Percentiles rank a stretch among this genome's conserved stretches.
Conservation (phyloP, 805 yeast species). For the Millerago galiae region DNA sequence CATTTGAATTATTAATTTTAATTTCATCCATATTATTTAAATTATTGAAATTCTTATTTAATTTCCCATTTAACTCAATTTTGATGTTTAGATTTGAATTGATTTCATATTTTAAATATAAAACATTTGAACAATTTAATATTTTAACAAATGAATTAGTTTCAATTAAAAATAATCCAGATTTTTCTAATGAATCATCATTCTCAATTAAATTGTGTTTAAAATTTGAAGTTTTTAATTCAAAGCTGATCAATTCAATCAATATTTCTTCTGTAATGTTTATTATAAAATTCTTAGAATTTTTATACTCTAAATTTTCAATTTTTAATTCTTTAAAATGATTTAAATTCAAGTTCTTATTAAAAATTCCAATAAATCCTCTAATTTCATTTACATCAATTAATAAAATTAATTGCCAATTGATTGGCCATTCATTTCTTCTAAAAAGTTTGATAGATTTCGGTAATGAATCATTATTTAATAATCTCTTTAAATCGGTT, state of each 20-base stretch:
- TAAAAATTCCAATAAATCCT: conserved; percentile 30
- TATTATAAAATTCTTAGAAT: conserved; percentile 1
- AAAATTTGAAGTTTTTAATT: neutral
- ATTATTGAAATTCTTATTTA: conserved; percentile 6
- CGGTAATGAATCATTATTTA: neutral
- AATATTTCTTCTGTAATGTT: conserved; percentile 8
- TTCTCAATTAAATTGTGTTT: conserved; percentile 7
- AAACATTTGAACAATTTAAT: conserved; percentile 29
- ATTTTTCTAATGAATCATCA: conserved; percentile 5
- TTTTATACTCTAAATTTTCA: conserved; percentile 5
- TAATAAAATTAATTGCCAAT: conserved; percentile 33
- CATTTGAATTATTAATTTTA: conserved; percentile 11
- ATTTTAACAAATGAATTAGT: conserved; percentile 32
- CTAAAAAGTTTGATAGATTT: conserved; percentile 25
- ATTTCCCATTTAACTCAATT: conserved; percentile 7
- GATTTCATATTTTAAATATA: conserved; percentile 23
- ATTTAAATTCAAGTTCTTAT: conserved; percentile 4
- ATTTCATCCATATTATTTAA: conserved; percentile 10
- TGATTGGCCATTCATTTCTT: conserved; percentile 29
- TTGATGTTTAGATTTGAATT: conserved; percentile 3
- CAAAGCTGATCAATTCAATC: conserved; percentile 3
- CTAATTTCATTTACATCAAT: conserved; percentile 22
- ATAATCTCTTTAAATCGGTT: conserved; percentile 35
- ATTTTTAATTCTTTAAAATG: conserved; percentile 10
- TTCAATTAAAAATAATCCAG: conserved; percentile 23